Base-by-base conservation (phyloP, 805 yeast genomes). In the Candida stauntonica region DNA sequence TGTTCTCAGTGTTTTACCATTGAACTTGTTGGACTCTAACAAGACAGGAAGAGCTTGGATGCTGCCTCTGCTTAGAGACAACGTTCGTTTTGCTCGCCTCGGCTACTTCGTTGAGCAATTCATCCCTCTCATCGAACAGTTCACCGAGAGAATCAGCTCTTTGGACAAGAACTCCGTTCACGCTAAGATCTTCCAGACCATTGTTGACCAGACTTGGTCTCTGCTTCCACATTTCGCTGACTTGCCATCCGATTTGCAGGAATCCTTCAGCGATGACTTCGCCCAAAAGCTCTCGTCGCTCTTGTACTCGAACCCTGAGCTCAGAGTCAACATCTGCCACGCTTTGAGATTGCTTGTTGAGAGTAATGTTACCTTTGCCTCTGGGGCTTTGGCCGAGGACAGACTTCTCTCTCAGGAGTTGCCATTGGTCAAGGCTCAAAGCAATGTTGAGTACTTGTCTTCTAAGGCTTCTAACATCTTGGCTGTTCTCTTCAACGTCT, bases 31-130 rank as follows among this genome's bases (percentile, higher is more conserved):
- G 21, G 72, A 73, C 32, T 51, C 66, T 18, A 62, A 65, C 23
- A 69, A 72, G 30, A 73, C 80, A n/a, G 97, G 97, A 32, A 77
- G 98, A 58, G 97, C 97, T 32, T 93, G 98, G 97, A 57, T 93
- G 51, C 72, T 93, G 47, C 99, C 99, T 9, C 59, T 93, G 24
- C 72, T 93, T 45, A 81, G 97, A 64, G 97, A 89, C 53, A 79
- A 86, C 53, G 83, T 87, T 19, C 74, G 80, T 51, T 73, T 77
- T 52, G 82, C 97, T 2, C 70, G 72, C 33, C 66, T 93, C 39
- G 66, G 72, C 0, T 86, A 70, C 56, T 93, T 77, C 62, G 70
- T 73, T 42, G 61, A 62, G 17, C 68, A 79, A 27, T 72, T 93
- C 36, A 60, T 83, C 13, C 98, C 98, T 19, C 60, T 81, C 28